These are phyloP conservation scores for Lagerstroemia speciosa DNA, from an alignment of 345 rosid species.

Conservation along the genomic window DNA sequence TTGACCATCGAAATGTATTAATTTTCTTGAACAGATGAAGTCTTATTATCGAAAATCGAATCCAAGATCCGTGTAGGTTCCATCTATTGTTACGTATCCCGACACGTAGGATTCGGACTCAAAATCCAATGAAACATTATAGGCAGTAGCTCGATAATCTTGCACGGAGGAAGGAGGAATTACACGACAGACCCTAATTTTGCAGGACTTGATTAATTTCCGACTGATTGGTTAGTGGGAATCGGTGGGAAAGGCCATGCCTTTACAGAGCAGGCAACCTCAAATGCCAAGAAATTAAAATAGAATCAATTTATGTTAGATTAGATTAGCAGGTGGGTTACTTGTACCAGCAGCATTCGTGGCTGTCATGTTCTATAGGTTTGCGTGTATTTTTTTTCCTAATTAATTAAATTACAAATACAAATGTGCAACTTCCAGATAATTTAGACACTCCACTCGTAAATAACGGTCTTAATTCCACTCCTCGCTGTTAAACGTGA, in stretches of 20 bases:
- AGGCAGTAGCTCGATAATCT: too few relatives aligned
- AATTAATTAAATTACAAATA: background rate
- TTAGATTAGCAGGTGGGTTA: constrained; percentile 1
- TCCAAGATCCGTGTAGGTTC: too few relatives aligned
- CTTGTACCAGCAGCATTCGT: background rate
- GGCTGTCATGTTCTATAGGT: constrained; percentile 1
- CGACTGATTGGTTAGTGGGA: constrained; percentile 24
- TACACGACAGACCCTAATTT: too few relatives aligned
- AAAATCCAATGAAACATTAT: too few relatives aligned
- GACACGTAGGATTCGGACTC: too few relatives aligned
- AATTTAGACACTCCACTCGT: background rate
- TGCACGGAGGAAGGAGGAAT: too few relatives aligned
- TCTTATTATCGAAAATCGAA: too few relatives aligned
- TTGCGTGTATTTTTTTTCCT: background rate
- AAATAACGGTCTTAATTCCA: too few relatives aligned
- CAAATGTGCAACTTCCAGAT: background rate
- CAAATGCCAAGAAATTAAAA: constrained; percentile 15
- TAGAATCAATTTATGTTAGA: background rate
- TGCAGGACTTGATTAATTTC: too few relatives aligned
- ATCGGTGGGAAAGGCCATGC: constrained; percentile 11
- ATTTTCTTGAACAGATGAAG: too few relatives aligned
- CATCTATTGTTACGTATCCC: too few relatives aligned
- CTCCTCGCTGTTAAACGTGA: background rate
- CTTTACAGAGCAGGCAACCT: constrained; percentile 18
- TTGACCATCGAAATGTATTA: too few relatives aligned